Conservation (phyloP, 768 basidiomycete species). For the Phylloporus sp. region DNA sequence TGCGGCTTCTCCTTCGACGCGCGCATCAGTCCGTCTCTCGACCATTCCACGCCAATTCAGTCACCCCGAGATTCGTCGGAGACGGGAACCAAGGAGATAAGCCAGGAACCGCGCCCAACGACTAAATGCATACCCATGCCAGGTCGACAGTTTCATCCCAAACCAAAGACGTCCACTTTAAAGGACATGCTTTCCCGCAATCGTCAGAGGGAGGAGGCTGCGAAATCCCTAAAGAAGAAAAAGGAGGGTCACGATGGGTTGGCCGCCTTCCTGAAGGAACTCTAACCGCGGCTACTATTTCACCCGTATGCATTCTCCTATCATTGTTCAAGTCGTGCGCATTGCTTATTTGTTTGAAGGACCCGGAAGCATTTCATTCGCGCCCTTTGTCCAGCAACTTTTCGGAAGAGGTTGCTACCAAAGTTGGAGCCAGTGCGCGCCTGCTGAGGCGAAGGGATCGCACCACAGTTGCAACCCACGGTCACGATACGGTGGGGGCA, state of each 20-base stretch:
- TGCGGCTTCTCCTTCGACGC: conserved; percentile 18
- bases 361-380: no score
- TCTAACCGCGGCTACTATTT: conserved; percentile 4
- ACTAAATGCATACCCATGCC: background rate
- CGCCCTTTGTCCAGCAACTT: no score
- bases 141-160: conserved; percentile 36
- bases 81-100: background rate
- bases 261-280: conserved; percentile 42
- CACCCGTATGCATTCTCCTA: background rate
- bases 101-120: background rate
- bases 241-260: conserved; percentile 36
- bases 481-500: no score
- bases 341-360: no score
- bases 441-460: no score
- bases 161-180: conserved; percentile 44
- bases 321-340: background rate
- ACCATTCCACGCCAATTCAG: background rate
- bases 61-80: background rate
- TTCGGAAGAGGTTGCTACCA: no score
- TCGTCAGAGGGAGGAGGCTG: conserved; percentile 39
- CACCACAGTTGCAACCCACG: no score
- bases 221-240: conserved; percentile 16
- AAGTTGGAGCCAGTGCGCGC: no score
- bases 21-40: background rate
- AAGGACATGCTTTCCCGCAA: conserved; percentile 63